Evolutionary conservation across 192 early-diverging fungal genomes (phyloP), one percentile per base, ranked within the genome.

Genomic region (Umbelopsis vinacea): DNA sequence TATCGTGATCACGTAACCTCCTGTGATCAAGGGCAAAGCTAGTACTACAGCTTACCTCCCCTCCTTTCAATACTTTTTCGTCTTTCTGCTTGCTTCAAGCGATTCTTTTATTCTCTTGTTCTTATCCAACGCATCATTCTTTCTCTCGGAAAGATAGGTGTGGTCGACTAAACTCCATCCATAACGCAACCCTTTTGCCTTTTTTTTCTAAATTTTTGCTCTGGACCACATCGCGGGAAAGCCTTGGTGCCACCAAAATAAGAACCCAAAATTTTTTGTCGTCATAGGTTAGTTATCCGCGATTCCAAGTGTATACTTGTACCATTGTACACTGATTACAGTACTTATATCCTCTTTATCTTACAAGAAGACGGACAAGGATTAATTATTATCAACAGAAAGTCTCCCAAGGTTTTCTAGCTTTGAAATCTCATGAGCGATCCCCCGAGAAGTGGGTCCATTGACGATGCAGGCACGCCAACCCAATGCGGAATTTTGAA

Each of bases 401-500:
- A 19, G n/a, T 6, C n/a, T 50, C 5, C 14, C 4, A 50, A 21
- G 40, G 40, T 6, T 50, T 14, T 17, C 48, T 35, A 35, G 57
- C 26, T 35, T 63, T 43, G 40, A 37, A 63, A 4, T 63, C 37
- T 37, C 33, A 63, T 63, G 57, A 38, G 57, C 26, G 57, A 63
- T 37, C 57, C 57, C 57, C 10, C 57, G 57, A 63, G 57, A 63
- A 63, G 57, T 63, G 57, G 57, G 57, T 63, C 57, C 17, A 29
- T 38, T 37, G 57, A 63, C 57, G 57, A 63, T 19, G 33, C 60
- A 8, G 35, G 26, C 55, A 38, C 15, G 38, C 23, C 60, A 29
- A 52, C 50, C 50, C 52, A 66, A 46, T 45, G 60, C 52, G 60
- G 71, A 21, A 54, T 72, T 66, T 54, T 72, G 19, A 66, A 60